Conservation (phyloP, 176 grass and related monocot genomes). For the Paspalum vaginatum region DNA sequence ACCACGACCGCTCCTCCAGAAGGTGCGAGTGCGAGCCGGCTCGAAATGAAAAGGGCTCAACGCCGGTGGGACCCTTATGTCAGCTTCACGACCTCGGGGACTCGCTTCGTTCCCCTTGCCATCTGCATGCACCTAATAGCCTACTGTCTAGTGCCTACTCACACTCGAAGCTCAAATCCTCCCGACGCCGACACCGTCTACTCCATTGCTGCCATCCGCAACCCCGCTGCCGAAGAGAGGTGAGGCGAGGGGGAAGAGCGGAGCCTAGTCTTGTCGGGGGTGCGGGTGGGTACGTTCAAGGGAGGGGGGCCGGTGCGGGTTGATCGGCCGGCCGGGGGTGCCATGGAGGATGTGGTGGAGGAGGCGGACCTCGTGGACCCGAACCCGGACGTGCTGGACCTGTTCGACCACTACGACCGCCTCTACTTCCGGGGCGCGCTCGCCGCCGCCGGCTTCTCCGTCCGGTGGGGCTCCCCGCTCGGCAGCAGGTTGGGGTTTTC, state of each 20-base stretch:
- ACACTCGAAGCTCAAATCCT: background rate
- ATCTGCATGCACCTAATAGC: background rate
- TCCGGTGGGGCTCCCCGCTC: slow-evolving; percentile 47
- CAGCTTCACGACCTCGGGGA: background rate
- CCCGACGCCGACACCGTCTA: background rate
- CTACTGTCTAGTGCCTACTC: background rate
- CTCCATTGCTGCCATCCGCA: background rate
- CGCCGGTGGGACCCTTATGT: background rate
- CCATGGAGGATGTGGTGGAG: background rate
- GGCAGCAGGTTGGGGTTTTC: slow-evolving; percentile 38
- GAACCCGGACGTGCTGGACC: slow-evolving; percentile 48
- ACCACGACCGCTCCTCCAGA: too few species aligned
- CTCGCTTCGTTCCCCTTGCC: background rate
- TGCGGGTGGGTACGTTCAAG: background rate
- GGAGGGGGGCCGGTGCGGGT: background rate
- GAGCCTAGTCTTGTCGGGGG: background rate
- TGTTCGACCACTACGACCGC: slow-evolving; percentile 63
- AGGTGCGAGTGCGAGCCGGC: too few species aligned
- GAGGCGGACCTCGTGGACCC: slow-evolving; percentile 45
- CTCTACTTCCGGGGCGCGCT: slow-evolving; percentile 72
- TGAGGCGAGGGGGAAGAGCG: background rate
- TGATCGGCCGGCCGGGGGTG: background rate
- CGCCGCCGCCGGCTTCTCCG: slow-evolving; percentile 42
- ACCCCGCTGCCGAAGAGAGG: background rate
- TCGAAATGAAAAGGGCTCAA: background rate